phyloP scores from a whole-genome alignment of 257 asterid species.

The Paraleonurus japonicus region DNA sequence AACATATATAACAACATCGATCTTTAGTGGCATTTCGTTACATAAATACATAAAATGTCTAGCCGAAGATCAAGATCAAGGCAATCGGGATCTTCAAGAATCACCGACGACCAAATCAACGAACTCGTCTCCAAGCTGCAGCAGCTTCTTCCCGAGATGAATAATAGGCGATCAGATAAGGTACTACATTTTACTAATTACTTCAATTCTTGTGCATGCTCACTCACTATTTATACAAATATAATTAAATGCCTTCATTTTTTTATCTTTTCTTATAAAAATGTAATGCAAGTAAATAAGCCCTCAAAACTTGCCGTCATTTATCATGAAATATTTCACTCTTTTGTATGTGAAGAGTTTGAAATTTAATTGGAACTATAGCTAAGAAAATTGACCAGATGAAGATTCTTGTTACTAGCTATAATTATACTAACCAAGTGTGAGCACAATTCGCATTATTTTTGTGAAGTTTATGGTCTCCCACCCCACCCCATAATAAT shows the following conservation, averaged over 20 bases:
- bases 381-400: too few relatives aligned
- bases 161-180: slow-evolving; percentile 51
- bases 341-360: background rate
- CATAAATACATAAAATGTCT: slow-evolving; percentile 38
- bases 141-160: slow-evolving; percentile 60
- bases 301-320: too few relatives aligned
- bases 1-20: background rate
- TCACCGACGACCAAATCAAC: slow-evolving; percentile 54
- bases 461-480: background rate
- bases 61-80: slow-evolving; percentile 61
- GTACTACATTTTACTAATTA: slow-evolving; percentile 22
- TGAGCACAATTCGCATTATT: background rate
- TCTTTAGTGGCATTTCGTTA: background rate
- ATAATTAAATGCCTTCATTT: too few relatives aligned
- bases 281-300: too few relatives aligned
- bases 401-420: too few relatives aligned
- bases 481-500: background rate
- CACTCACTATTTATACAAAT: too few relatives aligned
- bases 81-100: slow-evolving; percentile 48
- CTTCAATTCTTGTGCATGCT: background rate
- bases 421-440: background rate
- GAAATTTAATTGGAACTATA: too few relatives aligned
- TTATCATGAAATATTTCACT: background rate
- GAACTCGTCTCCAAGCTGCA: slow-evolving; percentile 61
- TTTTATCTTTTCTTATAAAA: too few relatives aligned